Base-by-base conservation (phyloP, 192 early-diverging fungal species). In the Polychytrium aggregatum region DNA sequence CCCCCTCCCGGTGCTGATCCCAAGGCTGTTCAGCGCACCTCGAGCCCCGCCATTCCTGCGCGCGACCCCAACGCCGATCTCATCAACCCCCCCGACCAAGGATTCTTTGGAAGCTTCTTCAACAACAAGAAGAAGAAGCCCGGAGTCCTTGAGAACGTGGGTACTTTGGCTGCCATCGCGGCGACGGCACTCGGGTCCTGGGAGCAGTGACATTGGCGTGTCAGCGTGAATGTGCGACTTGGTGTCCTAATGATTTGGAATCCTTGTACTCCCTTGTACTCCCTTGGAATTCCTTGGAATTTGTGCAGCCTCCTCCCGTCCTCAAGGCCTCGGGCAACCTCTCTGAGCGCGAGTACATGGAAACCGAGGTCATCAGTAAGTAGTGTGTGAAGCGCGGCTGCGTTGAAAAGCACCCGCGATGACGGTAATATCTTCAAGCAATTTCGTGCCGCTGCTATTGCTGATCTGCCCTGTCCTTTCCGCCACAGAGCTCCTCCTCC, bases 101-200 rank as follows among this genome's bases (percentile, higher is more conserved):
- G 86, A 18, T 98, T 99, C 83, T 99, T 99, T 81, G 91, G 91
- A 33, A 88, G 85, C 56, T 99, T 99, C 72, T 97, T 97, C 69
- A 42, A 64, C 24, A 55, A 63, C 25, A 76, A 78, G 59, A 86
- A 87, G 72, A 83, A 82, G 72, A 92, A 86, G 71, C 60, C 70
- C 11, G 79, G 79, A 2, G 53, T 70, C 13, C 45, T 79, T 13
- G 76, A 73, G 40, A 69, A 70, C 56, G 73, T 76, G 42, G 63
- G 58, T 47, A 13, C 17, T 29, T n/a, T n/a, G n/a, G n/a, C n/a
- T n/a, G n/a, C n/a, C n/a, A n/a, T n/a, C n/a, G n/a, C n/a, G n/a
- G n/a, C n/a, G n/a, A n/a, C n/a, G n/a, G n/a, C n/a, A n/a, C n/a
- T n/a, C n/a, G n/a, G n/a, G n/a, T n/a, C n/a, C n/a, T n/a, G n/a